Evolutionary conservation across 768 basidiomycete species (phyloP).

Genomic region (Lactifluus piperatus): DNA sequence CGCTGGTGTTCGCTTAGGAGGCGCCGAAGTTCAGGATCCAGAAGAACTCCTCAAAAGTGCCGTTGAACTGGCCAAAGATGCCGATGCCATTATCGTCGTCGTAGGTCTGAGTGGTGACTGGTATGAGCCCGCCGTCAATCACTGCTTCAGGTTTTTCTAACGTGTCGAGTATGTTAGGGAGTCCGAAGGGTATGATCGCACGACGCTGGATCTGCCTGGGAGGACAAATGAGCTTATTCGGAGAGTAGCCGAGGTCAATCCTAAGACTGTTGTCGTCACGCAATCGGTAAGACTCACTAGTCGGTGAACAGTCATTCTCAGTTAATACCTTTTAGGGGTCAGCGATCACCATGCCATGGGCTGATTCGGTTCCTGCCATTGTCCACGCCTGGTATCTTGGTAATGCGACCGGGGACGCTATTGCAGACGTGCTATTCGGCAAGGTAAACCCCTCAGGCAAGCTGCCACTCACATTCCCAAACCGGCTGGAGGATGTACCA

Average conservation of each 20-base stretch:
- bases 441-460: constrained; percentile 70
- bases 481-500: constrained; percentile 58
- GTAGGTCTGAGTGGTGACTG: constrained; percentile 76
- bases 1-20: constrained; percentile 68
- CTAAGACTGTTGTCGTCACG: constrained; percentile 63
- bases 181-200: constrained; percentile 65
- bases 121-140: constrained; percentile 20
- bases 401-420: constrained; percentile 72
- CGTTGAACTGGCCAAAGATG: constrained; percentile 54
- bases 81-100: constrained; percentile 65
- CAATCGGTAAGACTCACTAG: constrained; percentile 44
- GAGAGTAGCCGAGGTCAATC: constrained; percentile 56
- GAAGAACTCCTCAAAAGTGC: constrained; percentile 54
- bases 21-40: constrained; percentile 51
- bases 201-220: constrained; percentile 61
- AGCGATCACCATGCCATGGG: constrained; percentile 74
- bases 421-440: constrained; percentile 76
- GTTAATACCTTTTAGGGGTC: constrained; percentile 42
- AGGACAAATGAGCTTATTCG: constrained; percentile 63
- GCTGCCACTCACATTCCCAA: constrained; percentile 74
- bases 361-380: constrained; percentile 51
- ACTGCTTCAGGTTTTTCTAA: not conserved
- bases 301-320: not conserved
- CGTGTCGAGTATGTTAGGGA: constrained; percentile 30
- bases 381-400: constrained; percentile 84